Evolutionary conservation across 768 basidiomycete species (phyloP).

Genomic region (Pleurotus cornucopiae): DNA sequence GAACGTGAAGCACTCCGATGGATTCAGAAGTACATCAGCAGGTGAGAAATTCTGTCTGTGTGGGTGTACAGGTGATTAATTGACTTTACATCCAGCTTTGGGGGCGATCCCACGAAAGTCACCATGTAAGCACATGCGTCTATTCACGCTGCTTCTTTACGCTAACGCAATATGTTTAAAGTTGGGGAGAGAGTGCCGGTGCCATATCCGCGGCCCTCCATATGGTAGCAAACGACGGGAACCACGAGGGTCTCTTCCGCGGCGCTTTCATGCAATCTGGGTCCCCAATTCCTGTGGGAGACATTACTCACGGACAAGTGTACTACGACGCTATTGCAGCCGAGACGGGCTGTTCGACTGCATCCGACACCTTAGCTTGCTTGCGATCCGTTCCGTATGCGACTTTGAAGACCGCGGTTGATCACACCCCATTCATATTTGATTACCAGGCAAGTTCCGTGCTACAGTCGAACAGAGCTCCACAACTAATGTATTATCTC

Average conservation of each 20-base stretch:
- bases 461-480: neutral
- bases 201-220: conserved; percentile 51
- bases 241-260: conserved; percentile 42
- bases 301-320: conserved; percentile 36
- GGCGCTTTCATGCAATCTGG: conserved; percentile 51
- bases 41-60: conserved; percentile 19
- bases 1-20: conserved; percentile 57
- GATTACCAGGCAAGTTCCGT: conserved; percentile 29
- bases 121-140: conserved; percentile 38
- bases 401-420: conserved; percentile 32
- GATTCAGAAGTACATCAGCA: conserved; percentile 60
- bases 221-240: conserved; percentile 42
- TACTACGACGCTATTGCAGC: conserved; percentile 40
- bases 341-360: conserved; percentile 23
- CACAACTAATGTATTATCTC: neutral
- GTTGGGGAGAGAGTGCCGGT: conserved; percentile 43
- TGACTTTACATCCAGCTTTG: conserved; percentile 25
- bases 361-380: conserved; percentile 36
- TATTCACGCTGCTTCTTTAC: neutral
- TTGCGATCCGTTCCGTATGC: conserved; percentile 32
- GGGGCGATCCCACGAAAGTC: conserved; percentile 60
- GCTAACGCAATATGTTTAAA: conserved; percentile 10
- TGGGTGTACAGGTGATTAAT: neutral
- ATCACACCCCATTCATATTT: conserved; percentile 33
- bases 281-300: conserved; percentile 38